Evolutionary conservation across 2,329 filamentous ascomycete species (phyloP), one percentile per base, ranked within the genome.

Genomic region (Juglanconis sp.): DNA sequence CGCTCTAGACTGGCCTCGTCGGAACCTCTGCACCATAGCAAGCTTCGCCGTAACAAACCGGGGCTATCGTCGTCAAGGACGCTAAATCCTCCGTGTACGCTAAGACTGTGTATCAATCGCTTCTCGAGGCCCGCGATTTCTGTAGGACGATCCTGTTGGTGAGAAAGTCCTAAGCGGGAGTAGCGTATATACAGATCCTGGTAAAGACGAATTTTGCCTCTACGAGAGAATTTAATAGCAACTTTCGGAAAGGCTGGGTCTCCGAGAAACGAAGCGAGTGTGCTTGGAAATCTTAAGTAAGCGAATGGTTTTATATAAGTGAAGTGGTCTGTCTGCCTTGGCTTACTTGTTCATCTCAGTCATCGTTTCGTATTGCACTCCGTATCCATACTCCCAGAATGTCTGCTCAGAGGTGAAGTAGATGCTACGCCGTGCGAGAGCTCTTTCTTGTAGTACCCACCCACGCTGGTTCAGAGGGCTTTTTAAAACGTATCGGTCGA

Each of bases 401-500:
- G 72, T 70, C 57, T 77, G 73, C 2, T 59, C 63, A 0, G 69
- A 54, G 0, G 73, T 71, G 59, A 76, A 78, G 48, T 70, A 73
- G 8, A 78, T 73, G 0, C 72, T 75, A 10, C 76, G 67, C 17
- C 70, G 65, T 0, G 75, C 70, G 3, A 78, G 53, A 0, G 68
- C 71, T 24, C 71, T 56, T 60, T 77, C 75, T 53, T 77, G 74
- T 7, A 76, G 36, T 0, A 76, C 74, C 76, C 75, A 77, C 0
- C 71, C 75, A 5, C 75, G 65, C 5, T 61, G 64, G 51, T 70
- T 76, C 2, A 78, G 62, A 3, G 61, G 32, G 2, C 71, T 66
- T 1, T 71, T 47, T 5, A 72, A 56, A 0, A 76, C 72, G n/a
- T 77, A 62, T 4, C 34, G 34, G 4, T 65, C 48, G 54, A 75